Evolutionary conservation across 768 basidiomycete genomes (phyloP), one percentile per base, ranked within the genome.

Genomic region (Termitomyces sp.): DNA sequence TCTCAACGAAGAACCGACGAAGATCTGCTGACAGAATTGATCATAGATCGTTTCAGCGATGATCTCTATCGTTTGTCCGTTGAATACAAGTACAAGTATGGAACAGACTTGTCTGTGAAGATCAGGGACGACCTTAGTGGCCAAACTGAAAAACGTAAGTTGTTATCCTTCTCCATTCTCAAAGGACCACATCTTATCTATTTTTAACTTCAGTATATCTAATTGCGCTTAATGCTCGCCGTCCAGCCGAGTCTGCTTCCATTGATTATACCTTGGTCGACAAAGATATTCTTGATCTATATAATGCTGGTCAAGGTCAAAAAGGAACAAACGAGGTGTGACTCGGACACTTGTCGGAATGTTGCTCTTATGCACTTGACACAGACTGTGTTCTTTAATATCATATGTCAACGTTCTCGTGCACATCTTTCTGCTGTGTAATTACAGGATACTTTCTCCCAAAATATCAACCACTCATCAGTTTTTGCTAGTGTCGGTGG

Each of bases 401-500:
- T 84, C 56, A 63, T 84, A 20, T 69, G 79, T 16, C 76, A 75
- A 20, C 70, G 82, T 5, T 80, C 79, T 3, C 72, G 77, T 47
- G 68, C 71, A 0, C 82, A 85, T 55, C 67, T 83, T 48, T 54
- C 66, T 20, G 71, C 70, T 10, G 73, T 76, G 71, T 75, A 62
- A 61, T 69, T 65, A 15, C 12, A 57, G 13, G 13, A 56, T 29
- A 18, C 61, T 24, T 4, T 9, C 29, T 6, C 15, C 16, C 16
- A 29, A 24, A 10, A 12, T 2, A 3, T 5, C 18, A 50, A 20
- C 33, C 49, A 13, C 58, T 50, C 34, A 44, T 12, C 22, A n/a
- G 33, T 5, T 9, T 26, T 44, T 1, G 18, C 15, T 51, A 75
- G 73, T 3, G 66, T 72, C 57, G 61, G 62, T 5, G 62, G 57